Percentiles rank a stretch among this genome's conserved stretches.
These are phyloP conservation scores for Helichrysum umbraculigerum DNA, from an alignment of 129 eudicot genomes.

Conservation along the genomic window DNA sequence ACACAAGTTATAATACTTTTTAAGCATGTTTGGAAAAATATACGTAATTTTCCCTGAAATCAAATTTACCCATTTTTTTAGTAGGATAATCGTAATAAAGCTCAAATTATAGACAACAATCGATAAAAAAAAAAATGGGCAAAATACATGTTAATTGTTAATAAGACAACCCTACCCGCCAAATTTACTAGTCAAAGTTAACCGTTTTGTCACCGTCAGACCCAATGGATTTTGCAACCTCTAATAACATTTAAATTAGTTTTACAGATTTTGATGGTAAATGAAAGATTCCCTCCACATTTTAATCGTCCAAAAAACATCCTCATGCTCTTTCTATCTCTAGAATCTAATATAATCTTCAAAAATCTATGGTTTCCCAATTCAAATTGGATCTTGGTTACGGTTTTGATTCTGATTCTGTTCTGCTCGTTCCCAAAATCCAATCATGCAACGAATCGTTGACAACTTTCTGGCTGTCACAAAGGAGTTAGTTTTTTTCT, in stretches of 20 bases:
- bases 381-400: conserved; percentile 23
- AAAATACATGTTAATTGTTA: too few species aligned
- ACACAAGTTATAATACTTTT: too few species aligned
- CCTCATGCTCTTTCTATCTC: conserved; percentile 23
- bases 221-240: background rate
- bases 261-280: background rate
- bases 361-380: background rate
- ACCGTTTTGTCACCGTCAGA: background rate
- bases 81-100: too few species aligned
- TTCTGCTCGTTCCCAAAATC: background rate
- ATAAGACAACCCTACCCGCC: background rate
- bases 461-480: conserved; percentile 82
- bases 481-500: conserved; percentile 56
- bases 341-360: background rate
- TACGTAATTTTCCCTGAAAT: too few species aligned
- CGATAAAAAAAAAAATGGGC: too few species aligned
- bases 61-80: too few species aligned
- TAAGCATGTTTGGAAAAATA: too few species aligned
- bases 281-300: conserved; percentile 3
- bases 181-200: background rate
- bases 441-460: conserved; percentile 67
- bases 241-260: background rate
- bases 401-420: background rate
- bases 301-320: conserved; percentile 5
- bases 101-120: too few species aligned